phyloP scores from a whole-genome alignment of 2,329 filamentous ascomycete genomes.

The Penicillium sp. region DNA sequence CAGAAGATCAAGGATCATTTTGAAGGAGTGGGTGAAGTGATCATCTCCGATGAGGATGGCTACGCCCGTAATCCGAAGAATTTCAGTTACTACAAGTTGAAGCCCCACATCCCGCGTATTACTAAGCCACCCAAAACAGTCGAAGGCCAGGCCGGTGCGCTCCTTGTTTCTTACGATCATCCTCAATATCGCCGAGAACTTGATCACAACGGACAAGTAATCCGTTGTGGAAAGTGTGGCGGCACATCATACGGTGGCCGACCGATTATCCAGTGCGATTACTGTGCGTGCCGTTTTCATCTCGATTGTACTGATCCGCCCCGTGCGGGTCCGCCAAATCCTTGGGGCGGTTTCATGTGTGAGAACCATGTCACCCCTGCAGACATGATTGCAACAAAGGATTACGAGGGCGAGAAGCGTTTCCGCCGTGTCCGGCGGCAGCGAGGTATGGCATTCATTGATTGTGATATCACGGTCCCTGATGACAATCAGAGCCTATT shows the following conservation, averaged over 20 bases:
- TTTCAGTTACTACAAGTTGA: constrained; percentile 18
- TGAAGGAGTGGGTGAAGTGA: constrained; percentile 71
- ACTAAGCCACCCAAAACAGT: constrained; percentile 22
- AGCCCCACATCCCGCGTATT: constrained; percentile 25
- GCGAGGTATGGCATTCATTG: constrained; percentile 18
- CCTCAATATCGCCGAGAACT: constrained; percentile 51
- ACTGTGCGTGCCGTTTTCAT: constrained; percentile 80
- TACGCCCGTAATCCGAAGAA: constrained; percentile 14
- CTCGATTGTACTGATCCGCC: constrained; percentile 87
- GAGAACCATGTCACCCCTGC: constrained; percentile 71
- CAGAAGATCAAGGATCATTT: constrained; percentile 69
- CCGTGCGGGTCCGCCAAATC: constrained; percentile 66
- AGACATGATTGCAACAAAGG: constrained; percentile 27
- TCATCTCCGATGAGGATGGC: constrained; percentile 62
- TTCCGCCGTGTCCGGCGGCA: constrained; percentile 34
- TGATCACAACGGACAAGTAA: constrained; percentile 67
- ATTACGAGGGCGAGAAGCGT: constrained; percentile 52
- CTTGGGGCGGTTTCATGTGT: constrained; percentile 76
- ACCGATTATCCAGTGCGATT: constrained; percentile 80
- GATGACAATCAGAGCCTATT: constrained; percentile 19
- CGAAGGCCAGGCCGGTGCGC: neutral
- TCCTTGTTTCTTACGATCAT: constrained; percentile 25
- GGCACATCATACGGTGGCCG: constrained; percentile 60
- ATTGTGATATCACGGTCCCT: constrained; percentile 16
- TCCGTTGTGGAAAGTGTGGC: constrained; percentile 75